Evolutionary conservation across 768 basidiomycete species (phyloP).

Genomic region (Trametes meyenii): DNA sequence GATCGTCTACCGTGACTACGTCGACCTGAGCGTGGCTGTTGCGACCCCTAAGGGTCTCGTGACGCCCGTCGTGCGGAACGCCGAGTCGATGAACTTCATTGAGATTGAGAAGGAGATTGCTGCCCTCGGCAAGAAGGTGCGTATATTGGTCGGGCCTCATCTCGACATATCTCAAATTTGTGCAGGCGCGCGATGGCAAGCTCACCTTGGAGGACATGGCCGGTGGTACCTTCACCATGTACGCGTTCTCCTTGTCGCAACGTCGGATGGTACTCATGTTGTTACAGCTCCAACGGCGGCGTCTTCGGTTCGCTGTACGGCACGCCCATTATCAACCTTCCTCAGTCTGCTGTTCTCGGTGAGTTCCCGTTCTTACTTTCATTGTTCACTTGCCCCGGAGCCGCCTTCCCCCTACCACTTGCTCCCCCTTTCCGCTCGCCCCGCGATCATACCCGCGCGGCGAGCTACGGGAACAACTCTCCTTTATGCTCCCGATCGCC

Average conservation of each 20-base stretch:
- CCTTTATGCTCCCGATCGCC: constrained; percentile 4
- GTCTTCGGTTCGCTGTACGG: constrained; percentile 97
- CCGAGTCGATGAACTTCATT: constrained; percentile 82
- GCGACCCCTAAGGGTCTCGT: constrained; percentile 98
- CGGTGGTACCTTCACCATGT: constrained; percentile 99
- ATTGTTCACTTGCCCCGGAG: constrained; percentile 4
- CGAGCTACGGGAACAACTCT: neutral
- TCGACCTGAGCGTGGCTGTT: constrained; percentile 94
- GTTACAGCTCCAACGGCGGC: constrained; percentile 89
- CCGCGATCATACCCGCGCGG: neutral
- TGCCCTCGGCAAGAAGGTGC: constrained; percentile 84
- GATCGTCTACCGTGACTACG: constrained; percentile 90
- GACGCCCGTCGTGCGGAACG: constrained; percentile 93
- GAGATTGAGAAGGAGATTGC: constrained; percentile 95
- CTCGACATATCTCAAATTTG: neutral
- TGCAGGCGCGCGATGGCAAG: constrained; percentile 84
- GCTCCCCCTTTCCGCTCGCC: neutral
- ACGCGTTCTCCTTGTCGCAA: constrained; percentile 33
- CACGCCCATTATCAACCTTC: constrained; percentile 98
- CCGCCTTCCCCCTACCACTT: constrained; percentile 1
- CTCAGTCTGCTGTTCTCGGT: constrained; percentile 93
- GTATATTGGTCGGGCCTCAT: constrained; percentile 1
- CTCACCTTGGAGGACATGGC: constrained; percentile 98
- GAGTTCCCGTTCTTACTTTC: constrained; percentile 26
- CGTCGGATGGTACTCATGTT: constrained; percentile 1